Conservation (phyloP, 2,329 filamentous ascomycete species). For the Blastomyces emzantsi region DNA sequence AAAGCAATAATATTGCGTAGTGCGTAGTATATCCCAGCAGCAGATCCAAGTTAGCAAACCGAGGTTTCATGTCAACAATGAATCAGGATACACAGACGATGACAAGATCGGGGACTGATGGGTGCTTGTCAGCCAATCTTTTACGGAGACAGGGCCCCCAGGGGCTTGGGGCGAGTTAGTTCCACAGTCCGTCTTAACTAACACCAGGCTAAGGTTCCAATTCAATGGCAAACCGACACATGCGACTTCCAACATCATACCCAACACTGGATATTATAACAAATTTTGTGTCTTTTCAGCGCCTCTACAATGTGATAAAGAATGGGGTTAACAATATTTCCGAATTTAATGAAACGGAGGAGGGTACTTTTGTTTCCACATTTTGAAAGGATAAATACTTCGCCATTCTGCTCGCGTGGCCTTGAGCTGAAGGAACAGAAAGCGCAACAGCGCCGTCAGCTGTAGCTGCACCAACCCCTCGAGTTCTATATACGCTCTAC, state of each 20-base stretch:
- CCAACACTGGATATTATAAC: not conserved
- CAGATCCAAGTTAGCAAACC: not conserved
- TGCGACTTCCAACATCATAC: not conserved
- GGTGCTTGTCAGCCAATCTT: not conserved
- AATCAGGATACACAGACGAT: not conserved
- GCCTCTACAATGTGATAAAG: not conserved
- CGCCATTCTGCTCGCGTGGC: not conserved
- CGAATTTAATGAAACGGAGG: not conserved
- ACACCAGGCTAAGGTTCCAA: not conserved
- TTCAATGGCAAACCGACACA: not conserved
- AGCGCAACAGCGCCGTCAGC: not conserved
- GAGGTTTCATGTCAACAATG: not conserved
- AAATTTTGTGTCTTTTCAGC: not conserved
- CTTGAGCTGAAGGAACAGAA: not conserved
- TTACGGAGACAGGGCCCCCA: not conserved
- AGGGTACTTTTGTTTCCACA: not conserved
- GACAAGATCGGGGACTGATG: too few relatives aligned
- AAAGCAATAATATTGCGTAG: not conserved
- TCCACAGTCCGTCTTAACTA: too few relatives aligned
- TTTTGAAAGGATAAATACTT: not conserved
- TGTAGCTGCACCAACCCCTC: not conserved
- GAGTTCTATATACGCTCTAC: not conserved
- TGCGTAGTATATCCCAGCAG: not conserved
- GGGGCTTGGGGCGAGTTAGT: too few relatives aligned
- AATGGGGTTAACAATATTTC: not conserved